Percentiles rank a stretch among this genome's conserved stretches.
Conservation (phyloP, 2,329 filamentous ascomycete genomes). For the Knoxdaviesia capensis region DNA sequence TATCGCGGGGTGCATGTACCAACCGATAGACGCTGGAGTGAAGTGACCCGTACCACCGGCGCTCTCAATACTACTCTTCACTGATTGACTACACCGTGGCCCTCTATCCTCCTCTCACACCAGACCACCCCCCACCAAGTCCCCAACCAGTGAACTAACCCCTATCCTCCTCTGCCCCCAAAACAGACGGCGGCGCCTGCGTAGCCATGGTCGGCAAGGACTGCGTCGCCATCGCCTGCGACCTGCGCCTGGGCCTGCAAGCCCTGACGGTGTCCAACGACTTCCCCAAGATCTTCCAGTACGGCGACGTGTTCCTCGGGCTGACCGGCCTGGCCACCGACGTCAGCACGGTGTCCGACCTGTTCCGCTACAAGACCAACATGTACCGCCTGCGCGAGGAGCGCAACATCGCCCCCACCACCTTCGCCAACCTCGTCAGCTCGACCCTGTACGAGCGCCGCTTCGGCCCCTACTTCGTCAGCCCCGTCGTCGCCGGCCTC, state of each 20-base stretch:
- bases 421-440: slow-evolving; percentile 89
- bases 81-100: no score
- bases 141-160: slow-evolving; percentile 3
- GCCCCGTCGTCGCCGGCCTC: slow-evolving; percentile 82
- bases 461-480: slow-evolving; percentile 94
- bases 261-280: slow-evolving; percentile 96
- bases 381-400: slow-evolving; percentile 99
- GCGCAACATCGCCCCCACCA: slow-evolving; percentile 82
- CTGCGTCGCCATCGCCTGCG: slow-evolving; percentile 98
- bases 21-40: no score
- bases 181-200: slow-evolving; percentile 65
- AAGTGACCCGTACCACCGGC: no score
- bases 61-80: no score
- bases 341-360: slow-evolving; percentile 80
- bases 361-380: slow-evolving; percentile 99
- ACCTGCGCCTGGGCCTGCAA: slow-evolving; percentile 92
- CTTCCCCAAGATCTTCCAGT: slow-evolving; percentile 99
- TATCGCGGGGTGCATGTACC: no score
- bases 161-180: slow-evolving; percentile 4
- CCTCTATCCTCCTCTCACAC: neutral
- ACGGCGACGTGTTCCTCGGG: slow-evolving; percentile 87
- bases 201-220: slow-evolving; percentile 99
- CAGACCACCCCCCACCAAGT: neutral
- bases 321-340: slow-evolving; percentile 94
- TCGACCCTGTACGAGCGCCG: slow-evolving; percentile 82